These are phyloP conservation scores for Erythrobasidium hasegawianum DNA, from an alignment of 1,284 basidiomycete species.

Conservation along the genomic window DNA sequence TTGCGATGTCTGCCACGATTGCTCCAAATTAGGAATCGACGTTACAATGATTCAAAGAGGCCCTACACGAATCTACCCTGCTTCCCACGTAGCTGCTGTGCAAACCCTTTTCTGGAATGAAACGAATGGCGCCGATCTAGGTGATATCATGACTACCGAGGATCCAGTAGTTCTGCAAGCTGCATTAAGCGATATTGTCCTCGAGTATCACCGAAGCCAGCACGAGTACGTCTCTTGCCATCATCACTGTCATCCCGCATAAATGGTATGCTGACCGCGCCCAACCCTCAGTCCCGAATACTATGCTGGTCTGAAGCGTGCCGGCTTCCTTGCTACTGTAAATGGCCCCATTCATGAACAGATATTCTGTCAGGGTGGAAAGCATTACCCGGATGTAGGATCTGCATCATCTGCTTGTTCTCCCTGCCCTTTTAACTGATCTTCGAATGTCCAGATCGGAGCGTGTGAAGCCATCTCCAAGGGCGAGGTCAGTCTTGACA, in stretches of 20 bases:
- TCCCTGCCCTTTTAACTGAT: not conserved
- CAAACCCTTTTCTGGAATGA: slow-evolving; percentile 27
- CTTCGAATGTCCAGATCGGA: slow-evolving; percentile 14
- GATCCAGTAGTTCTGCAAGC: slow-evolving; percentile 18
- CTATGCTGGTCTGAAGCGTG: slow-evolving; percentile 19
- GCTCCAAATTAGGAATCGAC: slow-evolving; percentile 21
- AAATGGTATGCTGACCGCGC: not conserved
- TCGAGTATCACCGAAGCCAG: slow-evolving; percentile 1
- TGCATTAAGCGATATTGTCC: slow-evolving; percentile 1
- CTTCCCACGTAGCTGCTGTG: slow-evolving; percentile 8
- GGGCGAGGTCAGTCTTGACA: not conserved
- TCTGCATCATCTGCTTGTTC: not conserved
- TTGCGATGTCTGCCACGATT: slow-evolving; percentile 22
- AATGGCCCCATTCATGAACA: slow-evolving; percentile 21
- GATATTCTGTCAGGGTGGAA: slow-evolving; percentile 27
- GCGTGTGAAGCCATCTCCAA: slow-evolving; percentile 2
- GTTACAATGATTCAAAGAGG: slow-evolving; percentile 23
- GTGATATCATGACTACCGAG: slow-evolving; percentile 13
- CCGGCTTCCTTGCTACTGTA: slow-evolving; percentile 15
- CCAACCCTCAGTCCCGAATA: not conserved
- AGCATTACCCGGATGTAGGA: slow-evolving; percentile 3
- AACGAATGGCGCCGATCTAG: not conserved
- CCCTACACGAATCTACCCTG: slow-evolving; percentile 15
- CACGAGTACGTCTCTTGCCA: not conserved
- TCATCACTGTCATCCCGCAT: too few relatives aligned